Evolutionary conservation across 257 asterid genomes (phyloP).

Genomic region (Solanum ossicruentum): DNA sequence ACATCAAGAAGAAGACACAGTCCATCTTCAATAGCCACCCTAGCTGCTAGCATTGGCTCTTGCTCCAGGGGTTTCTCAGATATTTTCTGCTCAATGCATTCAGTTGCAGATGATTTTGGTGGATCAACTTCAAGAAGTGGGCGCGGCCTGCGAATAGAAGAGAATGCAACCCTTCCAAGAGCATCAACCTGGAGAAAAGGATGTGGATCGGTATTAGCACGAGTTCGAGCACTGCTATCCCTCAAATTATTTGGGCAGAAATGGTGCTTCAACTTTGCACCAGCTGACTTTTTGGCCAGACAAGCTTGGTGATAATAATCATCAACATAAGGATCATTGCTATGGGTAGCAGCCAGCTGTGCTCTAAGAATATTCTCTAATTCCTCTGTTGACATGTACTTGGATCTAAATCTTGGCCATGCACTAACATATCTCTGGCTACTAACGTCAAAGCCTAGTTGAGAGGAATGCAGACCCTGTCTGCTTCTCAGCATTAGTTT

Average conservation of each 20-base stretch:
- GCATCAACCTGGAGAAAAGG: slow-evolving; percentile 93
- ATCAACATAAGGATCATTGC: slow-evolving; percentile 85
- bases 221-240: slow-evolving; percentile 51
- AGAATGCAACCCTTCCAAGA: slow-evolving; percentile 78
- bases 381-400: slow-evolving; percentile 78
- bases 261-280: slow-evolving; percentile 67
- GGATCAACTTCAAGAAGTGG: slow-evolving; percentile 90
- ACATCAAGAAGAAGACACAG: slow-evolving; percentile 72
- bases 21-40: slow-evolving; percentile 89
- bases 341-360: slow-evolving; percentile 87
- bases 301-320: slow-evolving; percentile 94
- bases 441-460: slow-evolving; percentile 35
- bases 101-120: slow-evolving; percentile 34
- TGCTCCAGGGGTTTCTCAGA: slow-evolving; percentile 82
- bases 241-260: slow-evolving; percentile 67
- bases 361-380: slow-evolving; percentile 69
- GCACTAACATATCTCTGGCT: slow-evolving; percentile 35
- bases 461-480: slow-evolving; percentile 42
- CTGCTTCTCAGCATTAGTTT: slow-evolving; percentile 43
- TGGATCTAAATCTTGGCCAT: slow-evolving; percentile 68
- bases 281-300: slow-evolving; percentile 60
- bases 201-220: slow-evolving; percentile 65
- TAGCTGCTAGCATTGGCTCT: slow-evolving; percentile 98
- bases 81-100: slow-evolving; percentile 34
- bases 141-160: slow-evolving; percentile 90